These are phyloP conservation scores for Trichoderma erinaceum DNA, from an alignment of 495 filamentous ascomycete species.

Conservation along the genomic window DNA sequence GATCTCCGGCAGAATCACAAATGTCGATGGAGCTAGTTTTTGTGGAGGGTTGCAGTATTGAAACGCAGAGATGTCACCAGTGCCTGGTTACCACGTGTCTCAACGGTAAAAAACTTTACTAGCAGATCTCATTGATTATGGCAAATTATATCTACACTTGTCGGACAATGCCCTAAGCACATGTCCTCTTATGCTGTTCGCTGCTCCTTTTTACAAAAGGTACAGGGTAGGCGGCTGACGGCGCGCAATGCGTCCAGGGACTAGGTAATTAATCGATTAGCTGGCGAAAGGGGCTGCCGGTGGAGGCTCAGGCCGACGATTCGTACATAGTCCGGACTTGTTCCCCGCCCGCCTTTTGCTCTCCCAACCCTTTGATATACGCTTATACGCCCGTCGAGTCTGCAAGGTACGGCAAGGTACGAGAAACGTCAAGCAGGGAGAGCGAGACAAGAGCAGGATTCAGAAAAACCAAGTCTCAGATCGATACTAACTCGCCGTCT, in stretches of 20 bases:
- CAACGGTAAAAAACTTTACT: no score
- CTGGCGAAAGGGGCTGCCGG: constrained; percentile 8
- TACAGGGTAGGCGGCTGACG: background rate
- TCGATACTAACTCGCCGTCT: background rate
- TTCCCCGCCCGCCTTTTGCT: constrained; percentile 10
- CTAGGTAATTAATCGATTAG: background rate
- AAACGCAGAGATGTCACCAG: no score
- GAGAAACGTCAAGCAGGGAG: background rate
- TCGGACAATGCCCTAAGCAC: no score
- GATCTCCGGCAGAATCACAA: no score
- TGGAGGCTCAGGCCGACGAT: background rate
- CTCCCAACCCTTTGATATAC: background rate
- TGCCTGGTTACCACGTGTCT: no score
- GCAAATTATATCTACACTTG: no score
- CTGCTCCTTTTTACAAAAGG: background rate
- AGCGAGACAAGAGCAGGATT: background rate
- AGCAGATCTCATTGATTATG: no score
- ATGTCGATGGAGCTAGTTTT: no score
- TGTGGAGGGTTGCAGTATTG: no score
- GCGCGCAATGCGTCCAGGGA: background rate
- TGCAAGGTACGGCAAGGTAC: constrained; percentile 10
- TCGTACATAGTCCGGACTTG: background rate
- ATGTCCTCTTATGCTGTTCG: background rate
- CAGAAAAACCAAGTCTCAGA: background rate
- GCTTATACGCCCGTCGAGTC: background rate